Evolutionary conservation across 768 basidiomycete genomes (phyloP).

Genomic region (Suillus fuscotomentosus): DNA sequence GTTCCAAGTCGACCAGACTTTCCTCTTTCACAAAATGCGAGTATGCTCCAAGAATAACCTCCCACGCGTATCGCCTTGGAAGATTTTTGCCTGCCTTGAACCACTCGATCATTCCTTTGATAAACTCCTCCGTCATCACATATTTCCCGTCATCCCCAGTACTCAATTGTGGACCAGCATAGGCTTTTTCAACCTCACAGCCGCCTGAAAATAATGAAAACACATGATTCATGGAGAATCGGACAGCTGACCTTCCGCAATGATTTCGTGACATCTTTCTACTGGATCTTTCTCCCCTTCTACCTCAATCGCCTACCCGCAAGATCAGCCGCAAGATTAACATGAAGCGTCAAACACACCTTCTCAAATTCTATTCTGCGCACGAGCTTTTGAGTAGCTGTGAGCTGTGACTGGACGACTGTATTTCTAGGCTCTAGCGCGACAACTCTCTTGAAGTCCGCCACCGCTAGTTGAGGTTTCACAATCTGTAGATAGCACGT

Average conservation of each 20-base stretch:
- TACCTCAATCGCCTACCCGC: conserved; percentile 78
- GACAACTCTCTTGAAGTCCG: conserved; percentile 85
- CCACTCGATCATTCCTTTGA: conserved; percentile 84
- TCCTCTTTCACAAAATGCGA: conserved; percentile 73
- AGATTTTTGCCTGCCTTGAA: conserved; percentile 96
- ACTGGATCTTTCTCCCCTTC: conserved; percentile 86
- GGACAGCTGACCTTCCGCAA: conserved; percentile 59
- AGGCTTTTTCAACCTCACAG: conserved; percentile 73
- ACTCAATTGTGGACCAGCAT: conserved; percentile 74
- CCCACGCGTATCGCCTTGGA: conserved; percentile 89
- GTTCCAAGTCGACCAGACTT: conserved; percentile 72
- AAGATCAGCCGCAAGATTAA: neutral
- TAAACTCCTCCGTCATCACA: conserved; percentile 72
- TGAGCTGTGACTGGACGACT: conserved; percentile 73
- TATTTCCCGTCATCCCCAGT: conserved; percentile 62
- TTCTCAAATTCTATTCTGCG: conserved; percentile 92
- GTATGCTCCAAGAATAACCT: conserved; percentile 89
- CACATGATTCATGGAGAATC: neutral
- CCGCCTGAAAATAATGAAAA: conserved; percentile 48
- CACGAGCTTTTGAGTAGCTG: conserved; percentile 88
- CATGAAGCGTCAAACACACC: conserved; percentile 35
- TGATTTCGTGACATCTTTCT: conserved; percentile 74
- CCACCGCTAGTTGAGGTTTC: conserved; percentile 81
- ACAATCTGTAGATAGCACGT: conserved; percentile 89
- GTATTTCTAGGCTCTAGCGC: conserved; percentile 85